Base-by-base conservation (phyloP, 2,329 filamentous ascomycete genomes). In the Penicillium sp. region DNA sequence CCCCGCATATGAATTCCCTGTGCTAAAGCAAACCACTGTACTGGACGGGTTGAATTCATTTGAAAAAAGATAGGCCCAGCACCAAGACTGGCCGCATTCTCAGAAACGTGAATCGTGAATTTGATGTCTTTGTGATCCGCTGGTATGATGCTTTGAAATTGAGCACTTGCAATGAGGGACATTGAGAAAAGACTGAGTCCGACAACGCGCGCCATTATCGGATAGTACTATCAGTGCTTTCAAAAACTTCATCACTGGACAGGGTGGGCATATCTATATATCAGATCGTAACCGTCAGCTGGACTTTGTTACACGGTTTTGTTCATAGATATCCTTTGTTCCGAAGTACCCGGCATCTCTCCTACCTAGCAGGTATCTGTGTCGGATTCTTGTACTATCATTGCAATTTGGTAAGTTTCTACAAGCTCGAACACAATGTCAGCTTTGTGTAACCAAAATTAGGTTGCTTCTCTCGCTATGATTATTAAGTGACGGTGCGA, bases 51-150 rank as follows among this genome's bases (percentile, higher is more conserved):
- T 3, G 79, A 80, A 39, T 75, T 77, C 43, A 86, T 74, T 52
- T 83, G 81, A 61, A 85, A 79, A 67, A 77, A 85, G 46, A 86
- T 79, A 53, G 84, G 79, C 18, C 83, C 81, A 27, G 60, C 72
- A 10, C 78, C 78, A 17, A 75, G 78, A 3, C 72, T 75, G 1
- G 78, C 78, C 4, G 82, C 84, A 23, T 69, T 65, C 20, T 76
- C 66, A 2, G 83, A 82, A 6, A 86, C 77, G 62, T 82, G 84
- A 55, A 85, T 71, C 8, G 72, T 70, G 62, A 77, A 84, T 26
- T 47, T 57, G 37, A 60, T 49, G 7, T 51, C 46, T 17, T 45
- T 20, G 8, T 59, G 41, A 12, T 33, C 45, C 21, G 34, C 39
- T 4, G 58, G 56, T n/a, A 47, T 24, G 20, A 57, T 53, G 15